phyloP scores from a whole-genome alignment of 2,329 filamentous ascomycete genomes.

The Pyricularia pennisetigena region DNA sequence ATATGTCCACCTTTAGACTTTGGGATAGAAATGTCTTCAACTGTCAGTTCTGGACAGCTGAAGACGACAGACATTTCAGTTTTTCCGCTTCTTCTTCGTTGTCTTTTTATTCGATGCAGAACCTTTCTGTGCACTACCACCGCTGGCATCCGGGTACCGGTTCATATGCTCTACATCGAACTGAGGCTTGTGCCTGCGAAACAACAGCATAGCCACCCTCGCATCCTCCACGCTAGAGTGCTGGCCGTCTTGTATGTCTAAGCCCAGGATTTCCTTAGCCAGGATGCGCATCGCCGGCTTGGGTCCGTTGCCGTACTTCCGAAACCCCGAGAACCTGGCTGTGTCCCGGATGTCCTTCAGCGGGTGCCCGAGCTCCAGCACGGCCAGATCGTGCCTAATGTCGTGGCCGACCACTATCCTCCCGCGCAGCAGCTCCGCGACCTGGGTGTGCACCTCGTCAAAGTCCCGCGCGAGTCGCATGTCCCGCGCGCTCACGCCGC shows the following conservation, averaged over 20 bases:
- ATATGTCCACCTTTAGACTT: not conserved
- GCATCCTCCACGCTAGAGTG: conserved; percentile 73
- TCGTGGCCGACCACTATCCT: conserved; percentile 78
- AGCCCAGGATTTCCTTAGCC: conserved; percentile 43
- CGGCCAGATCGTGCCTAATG: conserved; percentile 68
- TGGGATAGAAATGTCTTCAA: not conserved
- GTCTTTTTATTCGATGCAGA: conserved; percentile 26
- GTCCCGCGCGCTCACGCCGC: conserved; percentile 66
- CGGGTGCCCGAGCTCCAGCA: conserved; percentile 69
- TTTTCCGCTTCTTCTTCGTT: conserved; percentile 28
- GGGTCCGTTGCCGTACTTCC: conserved; percentile 55
- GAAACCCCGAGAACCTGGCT: conserved; percentile 64
- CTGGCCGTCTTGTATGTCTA: conserved; percentile 53
- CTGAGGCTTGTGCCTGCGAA: conserved; percentile 68
- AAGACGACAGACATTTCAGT: conserved; percentile 14
- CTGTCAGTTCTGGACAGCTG: not conserved
- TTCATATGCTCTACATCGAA: conserved; percentile 77
- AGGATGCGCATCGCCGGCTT: conserved; percentile 57
- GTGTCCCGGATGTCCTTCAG: conserved; percentile 76
- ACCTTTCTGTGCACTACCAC: conserved; percentile 13
- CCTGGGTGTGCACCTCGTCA: conserved; percentile 63
- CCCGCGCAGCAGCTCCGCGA: conserved; percentile 58
- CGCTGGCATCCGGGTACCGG: conserved; percentile 41
- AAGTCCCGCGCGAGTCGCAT: conserved; percentile 63
- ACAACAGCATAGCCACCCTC: conserved; percentile 80